These are phyloP conservation scores for Russula dissimulans DNA, from an alignment of 768 basidiomycete genomes.

Conservation along the genomic window DNA sequence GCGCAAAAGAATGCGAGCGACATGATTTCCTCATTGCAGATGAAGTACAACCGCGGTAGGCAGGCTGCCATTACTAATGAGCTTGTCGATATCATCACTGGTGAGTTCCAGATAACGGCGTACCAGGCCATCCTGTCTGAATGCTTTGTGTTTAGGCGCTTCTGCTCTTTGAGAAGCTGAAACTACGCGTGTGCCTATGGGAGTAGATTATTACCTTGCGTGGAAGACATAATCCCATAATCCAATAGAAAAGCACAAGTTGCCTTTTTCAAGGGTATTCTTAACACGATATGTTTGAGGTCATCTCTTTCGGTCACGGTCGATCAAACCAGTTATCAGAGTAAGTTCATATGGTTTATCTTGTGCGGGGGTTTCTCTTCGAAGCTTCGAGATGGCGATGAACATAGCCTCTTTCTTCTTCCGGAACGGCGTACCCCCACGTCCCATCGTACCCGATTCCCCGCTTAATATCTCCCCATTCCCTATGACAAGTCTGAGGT, in stretches of 20 bases:
- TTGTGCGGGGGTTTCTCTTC: neutral
- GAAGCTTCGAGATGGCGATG: neutral
- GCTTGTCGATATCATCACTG: conserved; percentile 86
- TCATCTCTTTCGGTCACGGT: neutral
- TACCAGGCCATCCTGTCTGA: neutral
- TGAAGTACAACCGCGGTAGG: conserved; percentile 98
- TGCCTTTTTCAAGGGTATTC: neutral
- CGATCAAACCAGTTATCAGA: neutral
- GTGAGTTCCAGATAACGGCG: conserved; percentile 33
- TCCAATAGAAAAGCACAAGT: conserved; percentile 12
- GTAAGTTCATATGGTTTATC: neutral
- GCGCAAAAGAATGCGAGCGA: conserved; percentile 97
- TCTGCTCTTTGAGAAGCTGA: conserved; percentile 34
- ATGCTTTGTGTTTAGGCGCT: conserved; percentile 30
- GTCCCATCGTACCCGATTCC: neutral
- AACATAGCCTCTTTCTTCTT: neutral
- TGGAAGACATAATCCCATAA: conserved; percentile 3
- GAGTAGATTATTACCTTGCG: conserved; percentile 5
- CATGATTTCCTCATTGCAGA: conserved; percentile 81
- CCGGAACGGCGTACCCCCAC: neutral
- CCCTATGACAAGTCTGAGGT: neutral
- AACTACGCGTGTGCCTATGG: neutral
- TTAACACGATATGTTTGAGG: neutral
- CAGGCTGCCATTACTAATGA: conserved; percentile 98
- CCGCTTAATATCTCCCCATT: neutral